phyloP scores from a whole-genome alignment of 2,329 filamentous ascomycete genomes.

The Microdochium bolleyi region DNA sequence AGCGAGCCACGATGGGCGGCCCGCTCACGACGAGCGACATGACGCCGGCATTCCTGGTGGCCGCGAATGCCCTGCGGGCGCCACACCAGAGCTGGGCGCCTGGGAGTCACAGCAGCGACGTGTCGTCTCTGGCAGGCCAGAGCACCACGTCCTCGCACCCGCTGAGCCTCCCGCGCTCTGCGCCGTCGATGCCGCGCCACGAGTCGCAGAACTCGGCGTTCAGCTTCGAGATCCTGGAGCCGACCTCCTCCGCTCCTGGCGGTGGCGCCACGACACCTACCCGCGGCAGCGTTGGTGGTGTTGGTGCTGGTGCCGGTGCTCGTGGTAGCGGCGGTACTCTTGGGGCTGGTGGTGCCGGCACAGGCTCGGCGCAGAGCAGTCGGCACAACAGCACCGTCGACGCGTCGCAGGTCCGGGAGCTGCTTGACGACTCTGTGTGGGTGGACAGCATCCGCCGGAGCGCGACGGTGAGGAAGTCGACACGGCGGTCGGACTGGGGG shows the following conservation, averaged over 20 bases:
- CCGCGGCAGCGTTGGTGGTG: too few relatives aligned
- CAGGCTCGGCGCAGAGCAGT: conserved; percentile 6
- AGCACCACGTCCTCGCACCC: conserved; percentile 37
- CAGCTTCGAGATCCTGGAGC: conserved; percentile 49
- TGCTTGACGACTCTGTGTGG: conserved; percentile 86
- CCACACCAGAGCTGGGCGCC: conserved; percentile 34
- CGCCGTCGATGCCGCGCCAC: conserved; percentile 27
- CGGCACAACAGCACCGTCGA: conserved; percentile 56
- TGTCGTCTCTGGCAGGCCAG: conserved; percentile 24
- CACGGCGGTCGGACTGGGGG: conserved; percentile 19
- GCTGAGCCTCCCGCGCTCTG: conserved; percentile 44
- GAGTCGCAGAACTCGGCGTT: conserved; percentile 44
- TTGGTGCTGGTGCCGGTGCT: too few relatives aligned
- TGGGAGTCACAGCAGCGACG: conserved; percentile 23
- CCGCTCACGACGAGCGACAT: conserved; percentile 10
- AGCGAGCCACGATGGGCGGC: conserved; percentile 19
- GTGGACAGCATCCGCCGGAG: conserved; percentile 85
- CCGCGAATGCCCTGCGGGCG: conserved; percentile 23
- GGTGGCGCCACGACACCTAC: too few relatives aligned
- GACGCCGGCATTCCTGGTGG: conserved; percentile 24
- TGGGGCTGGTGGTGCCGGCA: not conserved
- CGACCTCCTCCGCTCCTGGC: too few relatives aligned
- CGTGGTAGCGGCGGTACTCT: too few relatives aligned
- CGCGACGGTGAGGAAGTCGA: conserved; percentile 56
- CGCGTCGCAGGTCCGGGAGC: conserved; percentile 70